Percentiles rank a stretch among this genome's conserved stretches.
These are phyloP conservation scores for Neonectria magnoliae DNA, from an alignment of 2,329 filamentous ascomycete genomes.

Conservation along the genomic window DNA sequence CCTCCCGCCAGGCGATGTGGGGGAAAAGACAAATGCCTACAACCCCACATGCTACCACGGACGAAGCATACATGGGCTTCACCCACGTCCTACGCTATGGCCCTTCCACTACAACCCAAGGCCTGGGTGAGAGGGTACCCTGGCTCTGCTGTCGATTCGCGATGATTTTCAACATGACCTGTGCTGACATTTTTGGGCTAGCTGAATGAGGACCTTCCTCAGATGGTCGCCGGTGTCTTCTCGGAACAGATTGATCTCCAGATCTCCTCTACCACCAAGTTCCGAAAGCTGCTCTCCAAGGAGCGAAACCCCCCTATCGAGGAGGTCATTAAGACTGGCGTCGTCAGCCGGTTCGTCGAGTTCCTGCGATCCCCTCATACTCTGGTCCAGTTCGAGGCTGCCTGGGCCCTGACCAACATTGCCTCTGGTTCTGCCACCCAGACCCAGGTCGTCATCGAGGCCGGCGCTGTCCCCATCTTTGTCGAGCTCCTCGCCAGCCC, in stretches of 20 bases:
- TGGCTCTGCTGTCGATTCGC: slow-evolving; percentile 7
- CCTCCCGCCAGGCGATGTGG: slow-evolving; percentile 45
- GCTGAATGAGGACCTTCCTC: slow-evolving; percentile 97
- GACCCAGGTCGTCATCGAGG: slow-evolving; percentile 98
- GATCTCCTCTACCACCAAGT: slow-evolving; percentile 97
- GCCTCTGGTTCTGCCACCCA: slow-evolving; percentile 96
- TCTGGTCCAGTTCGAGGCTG: slow-evolving; percentile 97
- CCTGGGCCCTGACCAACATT: slow-evolving; percentile 99
- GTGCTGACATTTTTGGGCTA: slow-evolving; percentile 52
- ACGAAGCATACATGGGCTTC: slow-evolving; percentile 27
- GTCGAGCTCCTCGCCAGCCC: slow-evolving; percentile 95
- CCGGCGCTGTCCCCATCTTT: slow-evolving; percentile 97
- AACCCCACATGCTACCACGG: slow-evolving; percentile 47
- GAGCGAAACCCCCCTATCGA: slow-evolving; percentile 99
- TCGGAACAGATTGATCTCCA: slow-evolving; percentile 98
- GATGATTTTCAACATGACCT: slow-evolving; percentile 15
- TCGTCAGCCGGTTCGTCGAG: slow-evolving; percentile 96
- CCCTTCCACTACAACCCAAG: slow-evolving; percentile 10
- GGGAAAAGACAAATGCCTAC: slow-evolving; percentile 43
- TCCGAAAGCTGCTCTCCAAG: slow-evolving; percentile 97
- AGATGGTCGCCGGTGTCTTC: slow-evolving; percentile 98
- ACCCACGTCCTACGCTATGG: slow-evolving; percentile 24
- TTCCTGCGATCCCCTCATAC: slow-evolving; percentile 98
- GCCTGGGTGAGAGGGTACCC: slow-evolving; percentile 10
- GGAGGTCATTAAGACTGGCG: slow-evolving; percentile 98